Base-by-base conservation (phyloP, 2,329 filamentous ascomycete genomes). In the Calonectria pauciramosa region DNA sequence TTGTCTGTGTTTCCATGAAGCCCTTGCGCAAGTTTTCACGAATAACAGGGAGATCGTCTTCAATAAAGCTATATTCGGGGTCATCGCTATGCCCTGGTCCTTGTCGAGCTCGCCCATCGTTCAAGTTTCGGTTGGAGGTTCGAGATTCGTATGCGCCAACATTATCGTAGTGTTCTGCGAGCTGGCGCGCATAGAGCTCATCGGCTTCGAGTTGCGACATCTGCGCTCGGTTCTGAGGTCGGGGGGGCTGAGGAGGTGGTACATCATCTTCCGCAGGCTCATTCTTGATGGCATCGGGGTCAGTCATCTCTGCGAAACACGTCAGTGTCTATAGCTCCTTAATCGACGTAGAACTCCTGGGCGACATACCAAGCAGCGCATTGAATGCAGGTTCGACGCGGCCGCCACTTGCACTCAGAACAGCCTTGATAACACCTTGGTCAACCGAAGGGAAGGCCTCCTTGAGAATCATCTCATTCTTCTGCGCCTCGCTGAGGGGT, bases 351-450 rank as follows among this genome's bases (percentile, higher is more conserved):
- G 18, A 34, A 30, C n/a, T 13, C 28, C 14, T 18, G 23, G 47
- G 38, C 52, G 38, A 23, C 81, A 75, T 89, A 95, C 95, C 94
- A 56, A 99, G 90, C 54, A 99, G 90, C 44, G 97, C 97, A 86
- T 98, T 97, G 87, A 99, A 99, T 18, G 97, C 96, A 38, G 95
- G 94, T 85, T 99, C 97, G 63, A 99, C 93, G 81, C 94, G 92
- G 74, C 96, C 96, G 73, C 93, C 90, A 84, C 97, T 99, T 18
- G 97, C 97, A 30, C 91, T 90, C 77, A 99, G 87, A 0, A 99
- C 94, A 36, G 97, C 97, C 85, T 93, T 98, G 84, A 99, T 91
- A 60, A 99, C 94, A 56, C 92, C 85, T 10, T 87, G 84, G 69
- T 99, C 97, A 75, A 98, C 94, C 70, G 88, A 90, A 0, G 97